Percentiles rank a stretch among this genome's conserved stretches.
These are phyloP conservation scores for Spergularia bocconei DNA, from an alignment of 148 eudicot species.

Conservation along the genomic window DNA sequence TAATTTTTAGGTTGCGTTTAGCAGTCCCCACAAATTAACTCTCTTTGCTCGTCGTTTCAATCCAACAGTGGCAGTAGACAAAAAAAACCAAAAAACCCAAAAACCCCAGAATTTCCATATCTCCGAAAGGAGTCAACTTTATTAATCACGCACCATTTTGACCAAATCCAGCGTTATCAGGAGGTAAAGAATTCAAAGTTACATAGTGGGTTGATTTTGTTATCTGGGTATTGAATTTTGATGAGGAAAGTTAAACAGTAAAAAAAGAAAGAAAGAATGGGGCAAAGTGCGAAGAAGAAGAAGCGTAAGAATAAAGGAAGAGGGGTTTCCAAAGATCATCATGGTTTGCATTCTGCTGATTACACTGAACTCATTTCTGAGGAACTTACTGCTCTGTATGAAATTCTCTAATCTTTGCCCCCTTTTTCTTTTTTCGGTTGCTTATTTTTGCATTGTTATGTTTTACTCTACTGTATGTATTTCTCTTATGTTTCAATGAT, in stretches of 20 bases:
- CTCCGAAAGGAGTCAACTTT: neutral
- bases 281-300: slow-evolving; percentile 84
- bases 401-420: neutral
- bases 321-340: slow-evolving; percentile 66
- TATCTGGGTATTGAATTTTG: slow-evolving; percentile 14
- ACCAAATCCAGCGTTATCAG: neutral
- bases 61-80: no score
- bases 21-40: no score
- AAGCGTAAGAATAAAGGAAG: slow-evolving; percentile 66
- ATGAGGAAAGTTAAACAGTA: neutral
- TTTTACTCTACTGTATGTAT: neutral
- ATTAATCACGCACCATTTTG: no score
- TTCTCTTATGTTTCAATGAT: neutral
- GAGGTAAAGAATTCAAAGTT: neutral
- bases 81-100: no score
- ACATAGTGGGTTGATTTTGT: neutral
- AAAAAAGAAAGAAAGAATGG: no score
- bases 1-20: no score
- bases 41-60: no score
- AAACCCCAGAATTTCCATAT: neutral
- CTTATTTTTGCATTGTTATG: neutral
- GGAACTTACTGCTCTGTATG: slow-evolving; percentile 88
- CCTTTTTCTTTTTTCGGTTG: no score
- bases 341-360: slow-evolving; percentile 41
- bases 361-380: slow-evolving; percentile 58